Evolutionary conservation across 371 early-diverging fungal genomes (phyloP).

Genomic region (Circinella umbellata): DNA sequence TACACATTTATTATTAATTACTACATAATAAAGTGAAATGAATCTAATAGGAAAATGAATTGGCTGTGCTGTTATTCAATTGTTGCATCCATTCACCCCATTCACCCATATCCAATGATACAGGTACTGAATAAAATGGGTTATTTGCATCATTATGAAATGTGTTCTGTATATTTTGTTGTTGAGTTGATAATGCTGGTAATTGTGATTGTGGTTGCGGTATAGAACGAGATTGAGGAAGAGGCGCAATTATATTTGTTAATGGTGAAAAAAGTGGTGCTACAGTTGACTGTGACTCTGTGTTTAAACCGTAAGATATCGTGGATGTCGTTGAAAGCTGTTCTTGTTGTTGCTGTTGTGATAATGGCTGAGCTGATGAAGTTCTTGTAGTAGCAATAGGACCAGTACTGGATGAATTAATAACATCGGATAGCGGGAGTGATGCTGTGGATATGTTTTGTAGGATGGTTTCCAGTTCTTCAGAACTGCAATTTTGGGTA

Average conservation of each 20-base stretch:
- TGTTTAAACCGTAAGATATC: neutral
- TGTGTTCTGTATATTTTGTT: constrained; percentile 8
- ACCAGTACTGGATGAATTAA: neutral
- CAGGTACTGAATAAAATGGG: constrained; percentile 49
- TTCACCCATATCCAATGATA: constrained; percentile 53
- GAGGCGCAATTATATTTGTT: neutral
- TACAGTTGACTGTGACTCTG: neutral
- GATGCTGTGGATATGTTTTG: constrained; percentile 8
- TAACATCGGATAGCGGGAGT: constrained; percentile 1
- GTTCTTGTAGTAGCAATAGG: neutral
- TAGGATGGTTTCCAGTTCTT: constrained; percentile 11
- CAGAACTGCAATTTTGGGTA: constrained; percentile 31
- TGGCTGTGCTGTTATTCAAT: neutral
- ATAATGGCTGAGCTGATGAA: neutral
- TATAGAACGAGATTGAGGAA: neutral
- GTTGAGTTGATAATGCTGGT: neutral
- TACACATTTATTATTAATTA: too few relatives aligned
- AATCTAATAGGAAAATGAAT: neutral
- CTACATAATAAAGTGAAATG: neutral
- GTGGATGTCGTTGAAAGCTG: neutral
- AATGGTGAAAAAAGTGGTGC: neutral
- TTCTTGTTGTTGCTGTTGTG: neutral
- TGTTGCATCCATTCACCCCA: constrained; percentile 43
- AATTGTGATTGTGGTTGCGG: neutral
- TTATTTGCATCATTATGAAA: constrained; percentile 52